Conservation (phyloP, 2,329 filamentous ascomycete genomes). For the Ceratocystis eucalypticola region DNA sequence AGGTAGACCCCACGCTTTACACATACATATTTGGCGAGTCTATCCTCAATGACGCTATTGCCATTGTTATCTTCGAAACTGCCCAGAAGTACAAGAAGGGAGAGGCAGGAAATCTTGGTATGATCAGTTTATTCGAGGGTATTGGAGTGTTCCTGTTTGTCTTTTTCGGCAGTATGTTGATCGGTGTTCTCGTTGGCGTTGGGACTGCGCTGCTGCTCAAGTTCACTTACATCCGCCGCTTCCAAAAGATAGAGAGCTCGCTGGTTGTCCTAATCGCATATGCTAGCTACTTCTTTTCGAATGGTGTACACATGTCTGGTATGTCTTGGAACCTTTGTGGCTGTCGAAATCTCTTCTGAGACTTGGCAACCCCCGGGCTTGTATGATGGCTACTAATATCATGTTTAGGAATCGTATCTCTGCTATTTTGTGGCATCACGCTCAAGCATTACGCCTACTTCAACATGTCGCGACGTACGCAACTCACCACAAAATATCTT, state of each 20-base stretch:
- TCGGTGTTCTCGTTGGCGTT: slow-evolving; percentile 79
- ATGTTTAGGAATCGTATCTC: slow-evolving; percentile 70
- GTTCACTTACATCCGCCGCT: slow-evolving; percentile 82
- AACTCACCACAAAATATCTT: slow-evolving; percentile 93
- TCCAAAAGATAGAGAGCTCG: slow-evolving; percentile 94
- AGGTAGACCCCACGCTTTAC: slow-evolving; percentile 96
- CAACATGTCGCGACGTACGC: slow-evolving; percentile 97
- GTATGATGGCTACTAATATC: background rate
- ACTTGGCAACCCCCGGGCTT: background rate
- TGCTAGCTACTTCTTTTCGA: slow-evolving; percentile 94
- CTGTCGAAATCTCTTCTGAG: background rate
- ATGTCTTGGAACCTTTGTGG: slow-evolving; percentile 26
- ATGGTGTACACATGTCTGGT: slow-evolving; percentile 93
- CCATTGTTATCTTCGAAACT: slow-evolving; percentile 96
- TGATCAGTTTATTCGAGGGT: slow-evolving; percentile 77
- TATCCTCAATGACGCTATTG: slow-evolving; percentile 94
- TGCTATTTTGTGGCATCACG: slow-evolving; percentile 95
- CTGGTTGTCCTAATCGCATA: slow-evolving; percentile 89
- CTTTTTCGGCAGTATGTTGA: slow-evolving; percentile 86
- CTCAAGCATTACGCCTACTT: slow-evolving; percentile 99
- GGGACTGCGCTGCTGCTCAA: slow-evolving; percentile 79
- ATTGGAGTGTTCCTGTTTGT: slow-evolving; percentile 89
- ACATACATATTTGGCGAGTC: slow-evolving; percentile 98
- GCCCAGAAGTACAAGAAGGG: slow-evolving; percentile 82
- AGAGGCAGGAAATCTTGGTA: slow-evolving; percentile 54